Percentiles rank a stretch among this genome's conserved stretches.
phyloP scores from a whole-genome alignment of 169 alveolate species.

The Amoebophrya sp. region DNA sequence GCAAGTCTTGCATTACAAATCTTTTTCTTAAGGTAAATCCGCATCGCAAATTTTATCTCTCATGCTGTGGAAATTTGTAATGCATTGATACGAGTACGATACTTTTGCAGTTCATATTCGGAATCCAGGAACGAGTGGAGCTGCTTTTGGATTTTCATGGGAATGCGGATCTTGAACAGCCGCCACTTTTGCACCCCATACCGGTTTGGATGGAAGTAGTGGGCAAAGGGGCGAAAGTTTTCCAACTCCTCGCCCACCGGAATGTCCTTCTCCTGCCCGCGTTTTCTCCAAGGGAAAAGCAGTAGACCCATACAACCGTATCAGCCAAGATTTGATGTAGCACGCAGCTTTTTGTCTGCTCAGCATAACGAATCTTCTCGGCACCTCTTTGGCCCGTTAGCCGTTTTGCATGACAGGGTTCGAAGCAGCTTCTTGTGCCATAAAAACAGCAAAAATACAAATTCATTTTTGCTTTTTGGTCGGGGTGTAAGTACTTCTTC shows the following conservation, averaged over 20 bases:
- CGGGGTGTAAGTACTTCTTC: not conserved
- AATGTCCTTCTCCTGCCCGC: no score
- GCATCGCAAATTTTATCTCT: no score
- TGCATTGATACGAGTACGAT: no score
- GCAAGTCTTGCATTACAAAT: no score
- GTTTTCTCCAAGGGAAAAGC: no score
- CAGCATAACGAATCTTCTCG: not conserved
- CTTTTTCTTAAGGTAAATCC: no score
- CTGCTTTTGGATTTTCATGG: not conserved
- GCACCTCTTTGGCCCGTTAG: not conserved
- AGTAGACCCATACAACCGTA: no score
- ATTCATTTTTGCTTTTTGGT: not conserved
- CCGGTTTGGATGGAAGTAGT: not conserved
- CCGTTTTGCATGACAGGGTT: not conserved
- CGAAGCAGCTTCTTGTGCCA: not conserved
- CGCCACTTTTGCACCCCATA: slow-evolving; percentile 22
- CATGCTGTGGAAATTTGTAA: no score
- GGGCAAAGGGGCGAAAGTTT: not conserved
- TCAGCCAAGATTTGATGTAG: not conserved
- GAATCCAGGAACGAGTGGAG: not conserved
- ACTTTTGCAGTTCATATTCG: no score
- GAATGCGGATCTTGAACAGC: not conserved
- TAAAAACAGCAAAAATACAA: no score
- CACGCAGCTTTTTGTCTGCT: no score
- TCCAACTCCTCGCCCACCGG: not conserved